Base-by-base conservation (phyloP, 495 filamentous ascomycete genomes). In the Podospora pseudoanserina region DNA sequence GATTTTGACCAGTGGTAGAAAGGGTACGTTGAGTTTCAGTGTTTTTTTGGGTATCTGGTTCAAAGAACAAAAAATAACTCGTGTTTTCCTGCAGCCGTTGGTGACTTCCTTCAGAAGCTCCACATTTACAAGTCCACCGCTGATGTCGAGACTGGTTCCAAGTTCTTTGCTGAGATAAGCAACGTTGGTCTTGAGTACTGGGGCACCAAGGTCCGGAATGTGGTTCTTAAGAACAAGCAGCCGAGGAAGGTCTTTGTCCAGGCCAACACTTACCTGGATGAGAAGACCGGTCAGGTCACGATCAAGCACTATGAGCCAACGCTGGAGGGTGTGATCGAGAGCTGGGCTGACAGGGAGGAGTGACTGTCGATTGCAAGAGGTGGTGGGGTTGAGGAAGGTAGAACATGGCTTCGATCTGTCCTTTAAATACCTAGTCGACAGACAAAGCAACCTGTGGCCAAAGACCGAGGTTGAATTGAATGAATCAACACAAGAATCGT, bases 201-300 rank as follows among this genome's bases (percentile, higher is more conserved):
- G 89, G 90, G 86, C 18, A 85, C 85, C 65, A 88, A 87, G 73
- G 87, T 96, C 26, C 83, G 95, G 63, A 84, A 90, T 34, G 86
- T 91, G 63, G 95, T 97, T 20, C 78, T 97, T 71, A 83, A 84
- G 76, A 92, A 91, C 80, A 97, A 96, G 83, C 89, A 92, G 71
- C 94, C 95, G 49, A 85, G 95, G 66, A 99, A 97, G 84, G 90
- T 97, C 55, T 98, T 97, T 80, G 94, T 99, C 19, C 93, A 97
- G 80, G 92, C 91, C 44, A 99, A 96, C 80, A 97, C 95, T 7
- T 79, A 86, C 56, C 76, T 92, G 60, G 82, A 87, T 19, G 84
- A 89, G 63, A 79, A 78, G 5, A 90, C 89, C 15, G 92, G 91
- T 49, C 85, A 87, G 77, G 92, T 97, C 19, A 85, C 80, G 23